Evolutionary conservation across 106 monocot species (phyloP).

Genomic region (Phalaenopsis aphrodite): DNA sequence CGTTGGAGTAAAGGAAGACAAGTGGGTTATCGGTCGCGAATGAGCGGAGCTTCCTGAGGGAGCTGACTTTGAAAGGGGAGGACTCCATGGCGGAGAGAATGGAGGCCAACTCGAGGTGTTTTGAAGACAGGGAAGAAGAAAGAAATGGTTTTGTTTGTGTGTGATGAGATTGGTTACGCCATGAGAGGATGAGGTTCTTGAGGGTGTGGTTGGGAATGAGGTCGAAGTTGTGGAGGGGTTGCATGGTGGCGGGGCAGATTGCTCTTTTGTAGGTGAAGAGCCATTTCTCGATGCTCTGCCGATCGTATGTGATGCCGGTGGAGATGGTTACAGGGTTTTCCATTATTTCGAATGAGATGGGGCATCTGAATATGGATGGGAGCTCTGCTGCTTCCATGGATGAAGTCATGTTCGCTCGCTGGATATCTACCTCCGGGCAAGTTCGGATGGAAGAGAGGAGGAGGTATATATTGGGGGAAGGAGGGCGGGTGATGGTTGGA

Average conservation of each 20-base stretch:
- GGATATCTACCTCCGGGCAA: too few relatives aligned
- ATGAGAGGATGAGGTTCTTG: constrained; percentile 50
- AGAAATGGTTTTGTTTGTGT: not conserved
- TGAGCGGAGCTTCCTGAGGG: constrained; percentile 42
- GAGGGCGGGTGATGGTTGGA: too few relatives aligned
- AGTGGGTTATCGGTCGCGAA: constrained; percentile 3
- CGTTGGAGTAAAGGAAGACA: constrained; percentile 27
- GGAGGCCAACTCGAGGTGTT: constrained; percentile 18
- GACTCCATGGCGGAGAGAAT: constrained; percentile 38
- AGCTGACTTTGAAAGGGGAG: constrained; percentile 54
- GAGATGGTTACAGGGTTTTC: constrained; percentile 65
- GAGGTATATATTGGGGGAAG: too few relatives aligned
- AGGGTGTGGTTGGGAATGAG: constrained; percentile 82
- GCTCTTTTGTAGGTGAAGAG: constrained; percentile 45
- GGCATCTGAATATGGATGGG: constrained; percentile 39
- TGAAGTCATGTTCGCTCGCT: too few relatives aligned
- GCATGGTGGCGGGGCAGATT: constrained; percentile 84
- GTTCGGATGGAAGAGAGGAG: too few relatives aligned
- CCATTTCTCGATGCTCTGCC: constrained; percentile 72
- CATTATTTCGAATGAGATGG: constrained; percentile 86
- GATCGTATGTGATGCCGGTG: constrained; percentile 87
- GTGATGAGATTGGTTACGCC: constrained; percentile 24
- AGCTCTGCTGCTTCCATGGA: not conserved
- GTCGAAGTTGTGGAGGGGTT: constrained; percentile 31
- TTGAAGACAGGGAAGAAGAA: not conserved